Evolutionary conservation across 805 yeast species (phyloP).

Genomic region (Komagataella mondaviorum): DNA sequence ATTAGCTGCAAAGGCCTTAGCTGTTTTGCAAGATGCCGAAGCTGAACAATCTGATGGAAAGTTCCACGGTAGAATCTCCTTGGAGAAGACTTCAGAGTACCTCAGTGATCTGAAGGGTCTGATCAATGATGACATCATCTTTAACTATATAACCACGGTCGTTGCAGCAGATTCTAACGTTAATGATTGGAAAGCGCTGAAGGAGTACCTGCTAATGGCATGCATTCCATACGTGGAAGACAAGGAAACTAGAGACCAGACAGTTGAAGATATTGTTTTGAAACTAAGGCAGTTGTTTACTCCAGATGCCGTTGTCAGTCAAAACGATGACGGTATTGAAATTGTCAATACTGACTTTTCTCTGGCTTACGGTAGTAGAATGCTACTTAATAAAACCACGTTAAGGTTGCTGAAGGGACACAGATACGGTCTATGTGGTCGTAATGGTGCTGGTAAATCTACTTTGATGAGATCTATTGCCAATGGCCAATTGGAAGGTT

Average conservation of each 20-base stretch:
- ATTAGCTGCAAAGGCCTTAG: conserved; percentile 75
- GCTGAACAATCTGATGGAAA: conserved; percentile 52
- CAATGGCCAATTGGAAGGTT: conserved; percentile 93
- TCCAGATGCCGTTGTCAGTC: conserved; percentile 39
- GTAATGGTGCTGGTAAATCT: conserved; percentile 98
- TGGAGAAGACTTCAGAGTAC: conserved; percentile 37
- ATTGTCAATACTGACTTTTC: conserved; percentile 93
- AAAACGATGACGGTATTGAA: conserved; percentile 71
- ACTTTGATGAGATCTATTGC: conserved; percentile 95
- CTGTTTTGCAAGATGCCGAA: conserved; percentile 74
- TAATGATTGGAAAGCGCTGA: conserved; percentile 54
- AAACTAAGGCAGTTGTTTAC: conserved; percentile 43
- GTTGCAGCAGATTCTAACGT: conserved; percentile 56
- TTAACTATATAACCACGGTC: conserved; percentile 36
- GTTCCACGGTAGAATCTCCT: conserved; percentile 61
- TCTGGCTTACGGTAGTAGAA: conserved; percentile 93
- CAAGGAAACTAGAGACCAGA: conserved; percentile 21
- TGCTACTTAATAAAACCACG: conserved; percentile 88
- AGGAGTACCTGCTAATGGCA: conserved; percentile 35
- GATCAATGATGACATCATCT: conserved; percentile 23
- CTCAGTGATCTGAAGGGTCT: conserved; percentile 15
- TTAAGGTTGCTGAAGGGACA: conserved; percentile 85
- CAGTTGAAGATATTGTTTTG: conserved; percentile 29
- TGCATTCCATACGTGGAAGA: conserved; percentile 17
- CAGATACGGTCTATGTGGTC: conserved; percentile 94